A percentile compares a stretch with the other conserved stretches of the same genome.
Conservation (phyloP, 768 basidiomycete species). For the Naganishia vaughanmartiniae region DNA sequence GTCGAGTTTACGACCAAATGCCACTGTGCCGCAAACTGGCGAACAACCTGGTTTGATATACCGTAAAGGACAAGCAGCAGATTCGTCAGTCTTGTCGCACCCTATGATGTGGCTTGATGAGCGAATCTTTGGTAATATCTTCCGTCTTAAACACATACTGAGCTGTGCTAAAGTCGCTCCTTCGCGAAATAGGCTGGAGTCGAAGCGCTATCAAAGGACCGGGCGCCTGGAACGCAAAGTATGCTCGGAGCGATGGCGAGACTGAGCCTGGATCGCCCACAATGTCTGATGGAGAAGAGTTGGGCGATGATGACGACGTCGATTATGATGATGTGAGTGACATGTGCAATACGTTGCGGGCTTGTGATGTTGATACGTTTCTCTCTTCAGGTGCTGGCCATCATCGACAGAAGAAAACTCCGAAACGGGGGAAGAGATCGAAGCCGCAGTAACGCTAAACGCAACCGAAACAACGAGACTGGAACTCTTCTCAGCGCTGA, state of each 20-base stretch:
- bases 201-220: slow-evolving; percentile 73
- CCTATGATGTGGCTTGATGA: slow-evolving; percentile 96
- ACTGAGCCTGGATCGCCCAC: slow-evolving; percentile 68
- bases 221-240: slow-evolving; percentile 72
- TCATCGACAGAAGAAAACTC: slow-evolving; percentile 7
- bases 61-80: slow-evolving; percentile 61
- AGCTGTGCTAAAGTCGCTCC: background rate
- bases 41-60: slow-evolving; percentile 72
- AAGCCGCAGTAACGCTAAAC: slow-evolving; percentile 32
- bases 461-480: slow-evolving; percentile 6
- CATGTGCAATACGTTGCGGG: background rate
- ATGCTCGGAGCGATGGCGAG: slow-evolving; percentile 56
- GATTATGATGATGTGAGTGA: slow-evolving; percentile 78
- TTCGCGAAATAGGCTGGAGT: slow-evolving; percentile 60
- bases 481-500: slow-evolving; percentile 4
- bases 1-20: slow-evolving; percentile 80
- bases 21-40: slow-evolving; percentile 76
- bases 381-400: slow-evolving; percentile 34
- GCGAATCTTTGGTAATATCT: slow-evolving; percentile 68
- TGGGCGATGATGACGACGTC: slow-evolving; percentile 62
- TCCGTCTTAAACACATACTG: background rate
- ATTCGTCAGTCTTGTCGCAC: slow-evolving; percentile 66
- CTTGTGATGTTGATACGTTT: background rate
- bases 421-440: slow-evolving; percentile 22
- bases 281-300: slow-evolving; percentile 71